These are phyloP conservation scores for Furcasterigmium sp. DNA, from an alignment of 2,329 filamentous ascomycete genomes.

Conservation along the genomic window DNA sequence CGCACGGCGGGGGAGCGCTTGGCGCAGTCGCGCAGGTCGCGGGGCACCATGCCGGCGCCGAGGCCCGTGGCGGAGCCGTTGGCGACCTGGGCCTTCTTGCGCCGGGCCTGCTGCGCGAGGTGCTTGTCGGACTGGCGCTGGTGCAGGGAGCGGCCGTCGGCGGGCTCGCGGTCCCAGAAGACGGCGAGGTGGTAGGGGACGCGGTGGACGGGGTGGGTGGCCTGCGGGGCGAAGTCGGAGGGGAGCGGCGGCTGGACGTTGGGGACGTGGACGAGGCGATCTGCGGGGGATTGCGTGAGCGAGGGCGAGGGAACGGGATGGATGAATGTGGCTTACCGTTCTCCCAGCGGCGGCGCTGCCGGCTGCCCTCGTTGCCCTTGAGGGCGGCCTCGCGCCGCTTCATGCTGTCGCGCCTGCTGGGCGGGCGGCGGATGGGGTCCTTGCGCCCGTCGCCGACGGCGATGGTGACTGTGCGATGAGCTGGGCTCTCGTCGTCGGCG, in stretches of 20 bases:
- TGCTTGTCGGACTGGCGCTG: slow-evolving; percentile 45
- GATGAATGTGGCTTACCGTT: slow-evolving; percentile 59
- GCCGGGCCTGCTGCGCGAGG: slow-evolving; percentile 31
- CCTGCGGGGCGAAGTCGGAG: slow-evolving; percentile 75
- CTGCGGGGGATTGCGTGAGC: slow-evolving; percentile 35
- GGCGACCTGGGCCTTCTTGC: slow-evolving; percentile 40
- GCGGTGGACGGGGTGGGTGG: slow-evolving; percentile 71
- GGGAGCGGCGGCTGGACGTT: slow-evolving; percentile 78
- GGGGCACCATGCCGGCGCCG: slow-evolving; percentile 59
- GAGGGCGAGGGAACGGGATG: neutral
- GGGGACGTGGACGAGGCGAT: slow-evolving; percentile 81
- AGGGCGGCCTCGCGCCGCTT: slow-evolving; percentile 66
- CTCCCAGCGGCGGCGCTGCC: slow-evolving; percentile 86
- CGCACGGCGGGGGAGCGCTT: slow-evolving; percentile 78
- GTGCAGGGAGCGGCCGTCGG: slow-evolving; percentile 30
- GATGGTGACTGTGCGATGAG: slow-evolving; percentile 13
- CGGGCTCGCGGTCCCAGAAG: slow-evolving; percentile 61
- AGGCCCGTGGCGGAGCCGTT: slow-evolving; percentile 34
- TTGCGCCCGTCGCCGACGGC: slow-evolving; percentile 13
- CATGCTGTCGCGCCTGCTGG: slow-evolving; percentile 48
- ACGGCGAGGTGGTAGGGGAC: slow-evolving; percentile 88
- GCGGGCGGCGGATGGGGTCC: slow-evolving; percentile 35
- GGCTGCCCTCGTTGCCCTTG: slow-evolving; percentile 86
- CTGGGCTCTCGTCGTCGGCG: slow-evolving; percentile 4
- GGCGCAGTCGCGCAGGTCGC: slow-evolving; percentile 72